Base-by-base conservation (phyloP, 2,329 filamentous ascomycete species). In the Xylariaceae sp. region DNA sequence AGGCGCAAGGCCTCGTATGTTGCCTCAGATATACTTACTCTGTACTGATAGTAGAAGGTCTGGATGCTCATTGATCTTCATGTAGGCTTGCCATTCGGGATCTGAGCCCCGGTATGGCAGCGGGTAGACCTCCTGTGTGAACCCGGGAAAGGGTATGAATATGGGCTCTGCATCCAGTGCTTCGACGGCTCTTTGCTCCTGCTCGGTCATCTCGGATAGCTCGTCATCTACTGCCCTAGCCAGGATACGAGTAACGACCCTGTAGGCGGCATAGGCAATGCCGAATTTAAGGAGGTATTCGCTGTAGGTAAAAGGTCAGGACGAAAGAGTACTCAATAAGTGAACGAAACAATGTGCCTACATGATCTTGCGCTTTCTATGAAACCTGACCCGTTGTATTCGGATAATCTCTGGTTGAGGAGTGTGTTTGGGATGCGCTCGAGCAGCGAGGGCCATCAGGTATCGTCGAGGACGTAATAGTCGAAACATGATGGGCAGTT, bases 121-220 rank as follows among this genome's bases (percentile, higher is more conserved):
- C 32, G 76, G 74, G 12, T 74, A 70, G 19, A 82, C 69, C 54
- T 73, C 61, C 48, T 74, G 75, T 0, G 75, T 80, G 2, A 80
- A 83, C 43, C 82, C 81, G 3, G 83, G 82, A 50, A 87, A 78
- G 0, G 85, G 81, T 6, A 88, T 76, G 57, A 87, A 87, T 4
- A 76, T 26, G 11, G 76, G 69, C 19, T 77, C 73, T 11, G 73
- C 71, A 3, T 76, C 72, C 2, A 75, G 73, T 1, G 74, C 71
- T 11, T 73, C 67, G 4, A 66, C 29, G 26, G 73, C 69, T 32
- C 71, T 66, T 56, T 70, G 74, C 62, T 78, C 76, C 44, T 76
- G 71, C 27, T 74, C 71, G 1, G 72, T 72, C 48, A 76, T 61
- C 11, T 71, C 67, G 3, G 73, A 71, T 57, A 74, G 72, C 60